Evolutionary conservation across 169 alveolate species (phyloP), one percentile per base, ranked within the genome.

Genomic region (Cryptosporidium baileyi): DNA sequence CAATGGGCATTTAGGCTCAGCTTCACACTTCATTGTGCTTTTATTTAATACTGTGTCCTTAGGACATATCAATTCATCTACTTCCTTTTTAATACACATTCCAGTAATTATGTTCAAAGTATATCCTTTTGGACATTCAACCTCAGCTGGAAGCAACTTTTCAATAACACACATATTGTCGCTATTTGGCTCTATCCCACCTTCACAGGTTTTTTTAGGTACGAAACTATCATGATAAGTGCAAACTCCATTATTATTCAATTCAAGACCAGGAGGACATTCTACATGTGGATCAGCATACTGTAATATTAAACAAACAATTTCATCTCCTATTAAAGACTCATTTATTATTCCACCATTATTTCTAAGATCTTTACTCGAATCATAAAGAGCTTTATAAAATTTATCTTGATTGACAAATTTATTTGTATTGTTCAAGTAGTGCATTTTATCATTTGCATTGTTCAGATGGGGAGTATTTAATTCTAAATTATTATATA

Each of bases 131-230:
- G 85, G 85, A n/a, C 85, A 74, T 34, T 74, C 85, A 13, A 74
- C 85, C 32, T 74, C 85, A 1, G 85, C 85, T 9, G 85, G 85
- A 22, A 74, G 41, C 38, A 74, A 41, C 41, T 74, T 74, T 22
- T 74, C 85, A 36, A 51, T 34, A 34, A 74, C 74, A 17, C 85
- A 74, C 85, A 74, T 74, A 24, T 74, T 74, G 22, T 74, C 67
- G 15, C 85, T 74, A 59, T 74, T 67, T 7, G 85, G 85, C n/a
- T 74, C 85, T 13, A 74, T 74, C 19, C 85, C 85, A 9, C 85
- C 85, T 38, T 74, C 85, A 74, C 85, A 74, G 24, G 85, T 57
- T 28, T 74, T 74, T 28, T 51, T 51, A 2, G 85, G 85, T 3
- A 60, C 43, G 41, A 74, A 74, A 19, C 60, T 57, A 74, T 74